phyloP scores from a whole-genome alignment of 2,329 filamentous ascomycete species.

The Paecilomyces sp. region DNA sequence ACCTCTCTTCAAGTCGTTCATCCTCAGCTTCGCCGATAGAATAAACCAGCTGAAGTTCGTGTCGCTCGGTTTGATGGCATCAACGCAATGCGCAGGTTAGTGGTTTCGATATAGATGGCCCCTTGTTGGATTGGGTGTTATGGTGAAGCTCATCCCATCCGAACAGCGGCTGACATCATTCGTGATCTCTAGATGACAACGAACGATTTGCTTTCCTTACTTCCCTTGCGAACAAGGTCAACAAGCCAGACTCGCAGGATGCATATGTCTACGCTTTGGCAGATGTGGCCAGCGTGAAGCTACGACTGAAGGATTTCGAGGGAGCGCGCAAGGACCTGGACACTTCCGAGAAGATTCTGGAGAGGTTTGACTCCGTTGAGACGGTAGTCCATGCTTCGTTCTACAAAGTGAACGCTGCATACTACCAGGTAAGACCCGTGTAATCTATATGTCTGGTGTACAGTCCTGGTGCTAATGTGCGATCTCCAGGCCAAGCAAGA shows the following conservation, averaged over 20 bases:
- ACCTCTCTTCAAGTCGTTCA: constrained; percentile 87
- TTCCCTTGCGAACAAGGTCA: constrained; percentile 76
- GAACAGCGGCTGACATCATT: constrained; percentile 5
- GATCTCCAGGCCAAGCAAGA: constrained; percentile 63
- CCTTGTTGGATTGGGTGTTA: constrained; percentile 3
- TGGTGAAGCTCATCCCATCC: background rate
- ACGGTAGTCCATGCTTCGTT: constrained; percentile 92
- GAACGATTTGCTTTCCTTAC: constrained; percentile 82
- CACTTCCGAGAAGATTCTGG: constrained; percentile 77
- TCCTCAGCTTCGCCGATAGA: constrained; percentile 93
- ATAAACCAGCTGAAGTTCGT: constrained; percentile 99
- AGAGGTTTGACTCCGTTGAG: constrained; percentile 90
- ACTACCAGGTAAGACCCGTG: constrained; percentile 64
- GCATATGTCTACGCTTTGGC: constrained; percentile 91
- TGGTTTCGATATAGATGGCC: background rate
- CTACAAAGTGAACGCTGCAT: constrained; percentile 90
- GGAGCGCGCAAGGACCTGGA: constrained; percentile 81
- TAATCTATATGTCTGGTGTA: background rate
- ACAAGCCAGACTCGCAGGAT: constrained; percentile 89
- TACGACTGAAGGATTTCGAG: constrained; percentile 71
- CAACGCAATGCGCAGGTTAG: constrained; percentile 59
- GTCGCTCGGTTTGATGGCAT: constrained; percentile 77
- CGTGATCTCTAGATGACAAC: constrained; percentile 60
- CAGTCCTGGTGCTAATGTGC: constrained; percentile 1
- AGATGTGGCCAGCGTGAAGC: constrained; percentile 79